These are phyloP conservation scores for Byssothecium circinans DNA, from an alignment of 2,329 filamentous ascomycete species.

Conservation along the genomic window DNA sequence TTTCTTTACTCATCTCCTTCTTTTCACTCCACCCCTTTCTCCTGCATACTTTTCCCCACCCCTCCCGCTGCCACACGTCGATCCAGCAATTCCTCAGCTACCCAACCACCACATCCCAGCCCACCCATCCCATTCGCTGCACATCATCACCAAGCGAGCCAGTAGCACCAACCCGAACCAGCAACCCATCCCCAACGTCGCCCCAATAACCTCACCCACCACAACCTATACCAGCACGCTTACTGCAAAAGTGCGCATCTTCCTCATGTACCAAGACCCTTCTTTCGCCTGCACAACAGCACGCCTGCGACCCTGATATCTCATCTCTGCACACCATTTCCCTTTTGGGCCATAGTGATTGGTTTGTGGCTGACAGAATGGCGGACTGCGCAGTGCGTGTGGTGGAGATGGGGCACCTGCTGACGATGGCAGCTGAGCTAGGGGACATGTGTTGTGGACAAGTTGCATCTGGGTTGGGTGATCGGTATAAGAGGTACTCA, in stretches of 20 bases:
- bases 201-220: constrained; percentile 30
- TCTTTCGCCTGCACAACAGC: constrained; percentile 14
- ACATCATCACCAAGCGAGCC: constrained; percentile 27
- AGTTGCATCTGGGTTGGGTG: neutral
- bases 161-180: constrained; percentile 25
- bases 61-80: constrained; percentile 6
- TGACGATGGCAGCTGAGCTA: constrained; percentile 30
- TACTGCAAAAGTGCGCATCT: constrained; percentile 5
- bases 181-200: constrained; percentile 14
- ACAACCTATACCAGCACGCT: constrained; percentile 13
- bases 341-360: constrained; percentile 20
- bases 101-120: constrained; percentile 14
- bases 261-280: neutral
- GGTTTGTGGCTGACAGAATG: constrained; percentile 6
- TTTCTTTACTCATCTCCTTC: neutral
- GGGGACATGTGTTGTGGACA: constrained; percentile 1
- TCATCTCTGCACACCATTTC: constrained; percentile 8
- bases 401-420: constrained; percentile 17
- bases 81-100: constrained; percentile 11
- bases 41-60: constrained; percentile 23
- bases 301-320: constrained; percentile 1
- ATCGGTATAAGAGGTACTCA: constrained; percentile 6
- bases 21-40: constrained; percentile 20
- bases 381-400: neutral
- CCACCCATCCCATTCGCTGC: constrained; percentile 29